Conservation (phyloP, 495 filamentous ascomycete genomes). For the Penicillium dipodomyicola region DNA sequence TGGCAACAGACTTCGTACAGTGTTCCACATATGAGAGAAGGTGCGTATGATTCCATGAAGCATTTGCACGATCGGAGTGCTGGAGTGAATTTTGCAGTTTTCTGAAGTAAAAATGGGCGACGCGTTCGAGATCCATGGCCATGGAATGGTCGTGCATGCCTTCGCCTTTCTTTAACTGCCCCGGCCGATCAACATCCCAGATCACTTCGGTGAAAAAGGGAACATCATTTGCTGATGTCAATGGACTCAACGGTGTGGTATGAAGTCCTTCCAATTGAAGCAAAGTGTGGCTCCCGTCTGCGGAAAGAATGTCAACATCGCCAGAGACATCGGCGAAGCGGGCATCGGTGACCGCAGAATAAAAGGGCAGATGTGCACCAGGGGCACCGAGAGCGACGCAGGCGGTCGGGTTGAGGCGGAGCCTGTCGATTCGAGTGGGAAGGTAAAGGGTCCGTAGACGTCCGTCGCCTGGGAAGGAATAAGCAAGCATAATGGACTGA, state of each 20-base stretch:
- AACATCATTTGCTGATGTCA: conserved; percentile 20
- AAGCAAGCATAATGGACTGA: conserved; percentile 43
- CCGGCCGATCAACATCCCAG: conserved; percentile 21
- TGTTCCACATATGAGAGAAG: conserved; percentile 18
- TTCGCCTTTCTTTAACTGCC: background rate
- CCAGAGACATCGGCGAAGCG: conserved; percentile 25
- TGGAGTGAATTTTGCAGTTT: conserved; percentile 6
- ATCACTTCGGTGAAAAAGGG: conserved; percentile 25
- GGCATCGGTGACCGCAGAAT: conserved; percentile 15
- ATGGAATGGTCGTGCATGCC: conserved; percentile 1
- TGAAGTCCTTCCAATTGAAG: conserved; percentile 30
- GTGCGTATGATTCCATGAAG: conserved; percentile 12
- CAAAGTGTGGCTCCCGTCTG: conserved; percentile 16
- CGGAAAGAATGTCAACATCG: conserved; percentile 26
- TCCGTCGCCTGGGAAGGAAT: conserved; percentile 37
- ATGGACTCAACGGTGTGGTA: conserved; percentile 24
- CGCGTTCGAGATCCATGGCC: conserved; percentile 18
- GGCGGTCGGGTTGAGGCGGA: conserved; percentile 40
- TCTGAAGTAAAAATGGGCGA: conserved; percentile 26
- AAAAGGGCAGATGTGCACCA: conserved; percentile 18
- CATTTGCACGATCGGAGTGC: background rate
- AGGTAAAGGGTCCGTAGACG: conserved; percentile 22
- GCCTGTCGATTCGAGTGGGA: conserved; percentile 41
- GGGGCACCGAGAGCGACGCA: conserved; percentile 12
- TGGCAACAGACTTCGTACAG: conserved; percentile 15